phyloP scores from a whole-genome alignment of 345 rosid species.

The Bretschneidera sinensis region DNA sequence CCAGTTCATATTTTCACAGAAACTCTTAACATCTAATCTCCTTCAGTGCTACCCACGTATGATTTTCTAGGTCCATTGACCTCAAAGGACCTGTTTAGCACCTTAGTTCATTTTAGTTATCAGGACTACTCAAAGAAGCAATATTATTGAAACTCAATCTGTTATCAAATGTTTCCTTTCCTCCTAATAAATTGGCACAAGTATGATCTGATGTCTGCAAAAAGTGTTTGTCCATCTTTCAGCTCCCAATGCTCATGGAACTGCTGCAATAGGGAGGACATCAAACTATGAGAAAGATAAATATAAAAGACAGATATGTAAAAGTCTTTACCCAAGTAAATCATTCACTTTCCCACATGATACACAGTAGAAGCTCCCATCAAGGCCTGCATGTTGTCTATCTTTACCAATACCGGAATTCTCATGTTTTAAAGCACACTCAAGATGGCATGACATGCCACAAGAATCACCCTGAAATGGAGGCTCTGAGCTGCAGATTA shows the following conservation, averaged over 20 bases:
- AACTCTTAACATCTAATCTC: too few species aligned
- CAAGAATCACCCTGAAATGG: constrained; percentile 63
- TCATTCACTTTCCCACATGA: constrained; percentile 80
- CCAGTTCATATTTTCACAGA: too few species aligned
- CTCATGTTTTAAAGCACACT: constrained; percentile 72
- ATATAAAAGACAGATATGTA: constrained; percentile 1
- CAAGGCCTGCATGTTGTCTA: constrained; percentile 40
- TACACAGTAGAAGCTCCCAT: constrained; percentile 70
- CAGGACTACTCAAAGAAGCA: background rate
- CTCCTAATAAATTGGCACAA: too few species aligned
- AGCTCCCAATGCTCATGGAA: too few species aligned
- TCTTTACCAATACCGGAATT: constrained; percentile 57
- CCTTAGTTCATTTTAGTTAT: background rate
- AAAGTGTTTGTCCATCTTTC: background rate
- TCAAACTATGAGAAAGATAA: background rate
- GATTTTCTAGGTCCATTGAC: background rate
- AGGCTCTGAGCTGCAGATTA: constrained; percentile 66
- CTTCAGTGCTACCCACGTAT: background rate
- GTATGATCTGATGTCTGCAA: background rate
- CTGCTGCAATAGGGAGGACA: background rate
- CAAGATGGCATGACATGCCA: constrained; percentile 87
- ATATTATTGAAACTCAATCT: background rate
- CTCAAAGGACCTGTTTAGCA: background rate
- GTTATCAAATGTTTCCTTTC: too few species aligned
- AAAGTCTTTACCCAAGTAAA: constrained; percentile 61